phyloP scores from a whole-genome alignment of 352 stramenopile genomes.

The Peronosclerospora sorghi region DNA sequence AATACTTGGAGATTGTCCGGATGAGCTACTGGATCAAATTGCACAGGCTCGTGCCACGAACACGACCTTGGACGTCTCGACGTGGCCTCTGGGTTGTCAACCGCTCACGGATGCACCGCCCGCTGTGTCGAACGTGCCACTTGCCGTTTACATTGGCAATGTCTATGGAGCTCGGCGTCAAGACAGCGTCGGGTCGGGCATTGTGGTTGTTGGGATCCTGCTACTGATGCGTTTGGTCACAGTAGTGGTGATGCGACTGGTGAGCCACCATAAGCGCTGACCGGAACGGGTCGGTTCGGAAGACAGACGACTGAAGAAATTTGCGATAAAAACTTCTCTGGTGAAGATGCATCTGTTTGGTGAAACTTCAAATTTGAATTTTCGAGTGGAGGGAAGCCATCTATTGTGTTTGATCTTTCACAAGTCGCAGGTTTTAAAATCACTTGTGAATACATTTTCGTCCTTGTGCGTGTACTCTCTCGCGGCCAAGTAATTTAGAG shows the following conservation, averaged over 20 bases:
- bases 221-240: constrained; percentile 42
- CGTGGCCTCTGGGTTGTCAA: constrained; percentile 45
- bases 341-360: too few relatives aligned
- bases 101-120: constrained; percentile 35
- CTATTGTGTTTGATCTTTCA: too few relatives aligned
- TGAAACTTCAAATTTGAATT: too few relatives aligned
- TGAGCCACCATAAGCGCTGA: constrained; percentile 59
- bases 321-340: too few relatives aligned
- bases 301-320: too few relatives aligned
- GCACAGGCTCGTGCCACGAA: constrained; percentile 11
- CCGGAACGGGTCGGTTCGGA: too few relatives aligned
- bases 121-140: constrained; percentile 23
- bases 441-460: too few relatives aligned
- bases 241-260: constrained; percentile 33
- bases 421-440: too few relatives aligned
- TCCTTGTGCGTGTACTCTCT: too few relatives aligned
- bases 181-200: constrained; percentile 31
- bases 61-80: constrained; percentile 17
- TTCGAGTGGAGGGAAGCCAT: too few relatives aligned
- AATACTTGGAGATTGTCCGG: constrained; percentile 30
- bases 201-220: constrained; percentile 37
- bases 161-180: constrained; percentile 47
- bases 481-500: too few relatives aligned
- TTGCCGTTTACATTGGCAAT: constrained; percentile 46
- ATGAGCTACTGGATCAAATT: constrained; percentile 25